Conservation (phyloP, 2,329 filamentous ascomycete species). For the Colletotrichum euphorbiae region DNA sequence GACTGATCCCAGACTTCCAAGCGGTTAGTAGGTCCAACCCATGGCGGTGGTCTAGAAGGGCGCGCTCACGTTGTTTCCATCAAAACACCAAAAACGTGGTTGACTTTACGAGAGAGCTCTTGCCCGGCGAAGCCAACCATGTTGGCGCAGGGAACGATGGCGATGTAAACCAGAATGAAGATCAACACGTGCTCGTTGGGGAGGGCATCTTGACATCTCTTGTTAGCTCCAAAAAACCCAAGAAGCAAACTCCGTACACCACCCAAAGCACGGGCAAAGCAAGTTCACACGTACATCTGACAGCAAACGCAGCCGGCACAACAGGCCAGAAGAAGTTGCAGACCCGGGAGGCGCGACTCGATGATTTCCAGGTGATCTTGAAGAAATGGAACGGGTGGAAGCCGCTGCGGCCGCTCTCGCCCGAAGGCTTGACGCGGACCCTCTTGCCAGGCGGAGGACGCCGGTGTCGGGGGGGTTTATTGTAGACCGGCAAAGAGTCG, state of each 20-base stretch:
- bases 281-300: conserved; percentile 54
- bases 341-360: conserved; percentile 70
- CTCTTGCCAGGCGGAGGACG: conserved; percentile 37
- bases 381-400: conserved; percentile 74
- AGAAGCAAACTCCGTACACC: background rate
- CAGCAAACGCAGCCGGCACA: conserved; percentile 77
- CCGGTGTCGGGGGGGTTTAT: conserved; percentile 17
- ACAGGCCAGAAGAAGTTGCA: conserved; percentile 82
- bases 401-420: conserved; percentile 70
- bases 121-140: conserved; percentile 80
- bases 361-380: conserved; percentile 71
- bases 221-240: conserved; percentile 8
- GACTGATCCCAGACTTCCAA: conserved; percentile 70
- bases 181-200: conserved; percentile 68
- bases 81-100: conserved; percentile 76
- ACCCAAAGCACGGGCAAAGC: too few relatives aligned
- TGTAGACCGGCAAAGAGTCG: conserved; percentile 28
- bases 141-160: conserved; percentile 83
- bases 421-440: conserved; percentile 61
- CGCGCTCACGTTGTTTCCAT: conserved; percentile 64
- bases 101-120: conserved; percentile 72
- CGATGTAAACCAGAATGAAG: conserved; percentile 79
- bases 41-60: conserved; percentile 42
- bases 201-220: background rate
- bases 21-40: background rate